Evolutionary conservation across 2,329 filamentous ascomycete species (phyloP).

Genomic region (Ceratocystis alfenasii): DNA sequence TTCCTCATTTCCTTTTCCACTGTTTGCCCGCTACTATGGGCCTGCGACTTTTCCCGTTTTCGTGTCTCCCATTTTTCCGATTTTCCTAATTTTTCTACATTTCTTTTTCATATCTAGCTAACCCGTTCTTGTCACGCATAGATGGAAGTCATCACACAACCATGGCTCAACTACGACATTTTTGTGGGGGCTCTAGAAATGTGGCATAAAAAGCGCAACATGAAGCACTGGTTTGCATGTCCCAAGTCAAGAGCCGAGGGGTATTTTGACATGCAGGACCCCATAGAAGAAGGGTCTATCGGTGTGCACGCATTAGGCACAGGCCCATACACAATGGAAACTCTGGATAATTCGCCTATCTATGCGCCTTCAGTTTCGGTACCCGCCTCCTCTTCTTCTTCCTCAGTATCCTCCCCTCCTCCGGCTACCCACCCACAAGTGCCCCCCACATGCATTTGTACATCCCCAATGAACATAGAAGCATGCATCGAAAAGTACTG

Average conservation of each 20-base stretch:
- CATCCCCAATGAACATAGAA: background rate
- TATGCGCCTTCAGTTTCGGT: background rate
- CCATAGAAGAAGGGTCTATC: background rate
- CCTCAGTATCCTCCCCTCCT: background rate
- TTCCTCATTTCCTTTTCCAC: background rate
- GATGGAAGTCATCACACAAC: constrained; percentile 5
- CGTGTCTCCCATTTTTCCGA: background rate
- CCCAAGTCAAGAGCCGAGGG: background rate
- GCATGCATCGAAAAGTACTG: background rate
- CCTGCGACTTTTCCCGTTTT: too few relatives aligned
- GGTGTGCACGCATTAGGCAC: background rate
- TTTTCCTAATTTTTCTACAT: background rate
- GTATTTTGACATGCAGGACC: background rate
- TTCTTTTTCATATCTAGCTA: background rate
- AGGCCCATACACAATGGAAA: background rate
- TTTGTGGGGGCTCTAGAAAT: constrained; percentile 12
- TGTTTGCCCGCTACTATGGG: background rate
- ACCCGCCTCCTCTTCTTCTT: background rate
- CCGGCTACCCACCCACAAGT: background rate
- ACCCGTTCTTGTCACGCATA: background rate
- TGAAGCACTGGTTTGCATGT: constrained; percentile 10
- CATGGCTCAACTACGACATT: constrained; percentile 7
- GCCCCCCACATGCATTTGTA: background rate
- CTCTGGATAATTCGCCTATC: background rate
- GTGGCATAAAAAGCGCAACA: constrained; percentile 8